These are phyloP conservation scores for Candida peoriensis DNA, from an alignment of 805 yeast genomes.

Conservation along the genomic window DNA sequence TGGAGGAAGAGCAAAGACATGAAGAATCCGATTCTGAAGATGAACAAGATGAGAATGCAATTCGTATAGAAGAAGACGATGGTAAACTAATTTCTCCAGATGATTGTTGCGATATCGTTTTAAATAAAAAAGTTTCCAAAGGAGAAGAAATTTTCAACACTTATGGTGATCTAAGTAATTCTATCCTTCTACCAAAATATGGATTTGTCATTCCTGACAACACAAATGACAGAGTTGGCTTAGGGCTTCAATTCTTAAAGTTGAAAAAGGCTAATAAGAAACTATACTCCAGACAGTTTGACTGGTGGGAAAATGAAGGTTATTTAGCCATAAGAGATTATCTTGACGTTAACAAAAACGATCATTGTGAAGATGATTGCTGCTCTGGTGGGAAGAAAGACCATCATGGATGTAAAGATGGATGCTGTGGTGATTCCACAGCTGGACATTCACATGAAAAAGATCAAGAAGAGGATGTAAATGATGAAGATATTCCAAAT, in stretches of 20 bases:
- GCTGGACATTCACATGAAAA: slow-evolving; percentile 1
- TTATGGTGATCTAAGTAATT: slow-evolving; percentile 70
- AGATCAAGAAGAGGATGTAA: slow-evolving; percentile 15
- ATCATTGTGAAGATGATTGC: slow-evolving; percentile 13
- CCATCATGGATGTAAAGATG: slow-evolving; percentile 16
- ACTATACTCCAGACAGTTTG: slow-evolving; percentile 33
- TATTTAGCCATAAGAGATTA: slow-evolving; percentile 27
- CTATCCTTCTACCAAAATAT: slow-evolving; percentile 64
- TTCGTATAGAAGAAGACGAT: slow-evolving; percentile 13
- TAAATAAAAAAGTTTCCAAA: slow-evolving; percentile 36
- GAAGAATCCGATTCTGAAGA: slow-evolving; percentile 13
- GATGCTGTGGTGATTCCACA: slow-evolving; percentile 8
- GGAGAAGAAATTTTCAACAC: slow-evolving; percentile 73
- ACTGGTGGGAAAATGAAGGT: slow-evolving; percentile 47
- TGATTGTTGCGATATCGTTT: slow-evolving; percentile 68
- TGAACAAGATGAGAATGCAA: slow-evolving; percentile 24
- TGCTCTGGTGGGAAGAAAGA: slow-evolving; percentile 9
- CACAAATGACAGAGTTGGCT: slow-evolving; percentile 48
- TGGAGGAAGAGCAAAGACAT: slow-evolving; percentile 7
- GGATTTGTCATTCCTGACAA: slow-evolving; percentile 66
- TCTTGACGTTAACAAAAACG: slow-evolving; percentile 11
- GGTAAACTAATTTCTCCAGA: slow-evolving; percentile 36
- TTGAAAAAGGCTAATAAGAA: slow-evolving; percentile 27
- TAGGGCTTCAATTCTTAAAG: slow-evolving; percentile 46
- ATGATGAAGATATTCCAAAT: slow-evolving; percentile 25